Evolutionary conservation across 192 early-diverging fungal species (phyloP).

Genomic region (Entomortierella chlamydospora): DNA sequence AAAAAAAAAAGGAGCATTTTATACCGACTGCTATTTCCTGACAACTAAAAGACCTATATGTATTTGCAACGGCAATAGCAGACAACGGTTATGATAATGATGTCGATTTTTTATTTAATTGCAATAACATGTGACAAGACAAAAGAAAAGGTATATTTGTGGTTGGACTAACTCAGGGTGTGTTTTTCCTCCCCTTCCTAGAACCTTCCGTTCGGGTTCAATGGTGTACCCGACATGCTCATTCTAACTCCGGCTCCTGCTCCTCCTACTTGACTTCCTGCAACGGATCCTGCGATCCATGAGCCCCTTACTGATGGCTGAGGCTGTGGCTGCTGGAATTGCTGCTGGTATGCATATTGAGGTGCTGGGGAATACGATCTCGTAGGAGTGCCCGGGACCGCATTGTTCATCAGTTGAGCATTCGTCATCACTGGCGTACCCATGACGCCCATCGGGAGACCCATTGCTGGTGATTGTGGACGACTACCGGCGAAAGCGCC

Average conservation of each 20-base stretch:
- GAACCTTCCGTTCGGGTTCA: slow-evolving; percentile 11
- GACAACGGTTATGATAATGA: too few relatives aligned
- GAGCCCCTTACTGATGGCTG: slow-evolving; percentile 9
- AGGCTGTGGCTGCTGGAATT: slow-evolving; percentile 14
- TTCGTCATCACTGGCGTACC: slow-evolving; percentile 18
- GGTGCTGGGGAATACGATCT: slow-evolving; percentile 43
- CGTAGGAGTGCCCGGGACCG: slow-evolving; percentile 30
- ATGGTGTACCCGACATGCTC: slow-evolving; percentile 4
- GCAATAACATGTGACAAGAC: too few relatives aligned
- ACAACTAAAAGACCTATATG: too few relatives aligned
- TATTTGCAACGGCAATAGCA: too few relatives aligned
- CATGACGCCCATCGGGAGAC: slow-evolving; percentile 7
- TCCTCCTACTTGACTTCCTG: slow-evolving; percentile 9
- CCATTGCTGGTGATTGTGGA: slow-evolving; percentile 54
- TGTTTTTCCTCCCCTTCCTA: too few relatives aligned
- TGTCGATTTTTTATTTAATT: too few relatives aligned
- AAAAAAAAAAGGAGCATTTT: too few relatives aligned
- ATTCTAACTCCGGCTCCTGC: not conserved
- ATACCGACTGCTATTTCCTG: too few relatives aligned
- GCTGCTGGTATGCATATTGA: slow-evolving; percentile 33
- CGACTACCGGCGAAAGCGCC: slow-evolving; percentile 2
- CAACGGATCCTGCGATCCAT: not conserved
- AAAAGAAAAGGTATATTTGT: not conserved
- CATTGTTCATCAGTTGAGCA: not conserved
- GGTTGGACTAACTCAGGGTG: not conserved